These are phyloP conservation scores for Paramarasmius palmivorus DNA, from an alignment of 1,284 basidiomycete species.

Conservation along the genomic window DNA sequence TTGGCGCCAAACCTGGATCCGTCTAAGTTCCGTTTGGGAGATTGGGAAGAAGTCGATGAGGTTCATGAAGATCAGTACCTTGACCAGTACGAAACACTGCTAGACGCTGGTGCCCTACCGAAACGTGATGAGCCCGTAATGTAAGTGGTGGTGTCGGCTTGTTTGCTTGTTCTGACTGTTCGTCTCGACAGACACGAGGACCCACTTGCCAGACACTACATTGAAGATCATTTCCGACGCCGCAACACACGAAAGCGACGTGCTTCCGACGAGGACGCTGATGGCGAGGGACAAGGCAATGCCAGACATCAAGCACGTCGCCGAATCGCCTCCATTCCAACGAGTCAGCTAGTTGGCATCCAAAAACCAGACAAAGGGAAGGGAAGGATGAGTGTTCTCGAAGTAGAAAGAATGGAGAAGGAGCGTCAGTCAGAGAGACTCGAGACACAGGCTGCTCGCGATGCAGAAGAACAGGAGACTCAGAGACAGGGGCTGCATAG, in stretches of 20 bases:
- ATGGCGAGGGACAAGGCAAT: not conserved
- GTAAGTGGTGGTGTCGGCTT: too few species aligned
- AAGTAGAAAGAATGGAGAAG: conserved; percentile 1
- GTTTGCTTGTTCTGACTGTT: too few species aligned
- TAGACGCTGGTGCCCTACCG: too few species aligned
- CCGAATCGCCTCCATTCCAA: not conserved
- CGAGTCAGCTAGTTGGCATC: not conserved
- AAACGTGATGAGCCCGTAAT: too few species aligned
- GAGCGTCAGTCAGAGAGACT: not conserved
- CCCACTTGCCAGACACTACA: too few species aligned
- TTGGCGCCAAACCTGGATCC: not conserved
- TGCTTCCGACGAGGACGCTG: too few species aligned
- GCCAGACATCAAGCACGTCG: not conserved
- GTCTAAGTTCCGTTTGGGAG: not conserved
- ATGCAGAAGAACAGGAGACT: not conserved
- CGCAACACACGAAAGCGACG: too few species aligned
- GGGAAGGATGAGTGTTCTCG: conserved; percentile 6
- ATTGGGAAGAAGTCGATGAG: conserved; percentile 1
- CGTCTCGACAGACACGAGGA: too few species aligned
- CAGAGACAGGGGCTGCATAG: not conserved
- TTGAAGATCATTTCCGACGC: too few species aligned
- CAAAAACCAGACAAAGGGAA: conserved; percentile 10
- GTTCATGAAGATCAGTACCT: conserved; percentile 6
- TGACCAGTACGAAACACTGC: not conserved
- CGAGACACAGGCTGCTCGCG: not conserved